A percentile compares a stretch with the other conserved stretches of the same genome.
These are phyloP conservation scores for Sordariomycetes sp. DNA, from an alignment of 2,329 filamentous ascomycete genomes.

Conservation along the genomic window DNA sequence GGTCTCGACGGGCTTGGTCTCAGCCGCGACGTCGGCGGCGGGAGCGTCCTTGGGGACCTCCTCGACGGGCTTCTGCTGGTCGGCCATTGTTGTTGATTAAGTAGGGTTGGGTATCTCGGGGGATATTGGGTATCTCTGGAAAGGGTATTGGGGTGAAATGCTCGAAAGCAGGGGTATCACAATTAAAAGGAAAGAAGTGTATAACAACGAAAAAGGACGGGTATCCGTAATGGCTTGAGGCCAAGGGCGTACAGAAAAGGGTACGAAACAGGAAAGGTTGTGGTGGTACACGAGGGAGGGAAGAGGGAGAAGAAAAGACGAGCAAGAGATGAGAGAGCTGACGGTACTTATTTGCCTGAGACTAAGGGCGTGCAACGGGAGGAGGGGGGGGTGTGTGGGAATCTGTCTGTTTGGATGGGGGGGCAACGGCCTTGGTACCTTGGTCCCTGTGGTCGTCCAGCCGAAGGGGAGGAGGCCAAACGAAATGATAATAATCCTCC, in stretches of 20 bases:
- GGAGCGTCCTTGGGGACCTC: slow-evolving; percentile 33
- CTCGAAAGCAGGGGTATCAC: slow-evolving; percentile 33
- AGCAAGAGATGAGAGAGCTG: slow-evolving; percentile 17
- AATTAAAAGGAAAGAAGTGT: slow-evolving; percentile 27
- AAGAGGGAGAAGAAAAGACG: slow-evolving; percentile 17
- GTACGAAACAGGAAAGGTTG: slow-evolving; percentile 21
- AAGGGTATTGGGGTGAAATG: slow-evolving; percentile 22
- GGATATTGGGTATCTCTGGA: slow-evolving; percentile 20
- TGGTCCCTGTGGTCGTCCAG: neutral
- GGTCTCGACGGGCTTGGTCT: slow-evolving; percentile 9
- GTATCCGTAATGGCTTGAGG: slow-evolving; percentile 9
- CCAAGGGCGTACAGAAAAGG: slow-evolving; percentile 10
- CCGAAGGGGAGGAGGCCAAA: neutral
- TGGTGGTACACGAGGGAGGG: slow-evolving; percentile 14
- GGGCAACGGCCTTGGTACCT: neutral
- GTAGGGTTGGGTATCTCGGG: slow-evolving; percentile 7
- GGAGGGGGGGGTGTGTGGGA: slow-evolving; percentile 7
- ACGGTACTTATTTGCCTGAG: slow-evolving; percentile 26
- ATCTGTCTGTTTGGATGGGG: neutral
- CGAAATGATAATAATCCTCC: slow-evolving; percentile 4
- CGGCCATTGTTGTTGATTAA: slow-evolving; percentile 50
- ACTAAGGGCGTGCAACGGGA: slow-evolving; percentile 7
- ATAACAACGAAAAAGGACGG: slow-evolving; percentile 20
- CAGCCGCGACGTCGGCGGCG: slow-evolving; percentile 12
- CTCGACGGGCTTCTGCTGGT: slow-evolving; percentile 58